Percentiles rank a stretch among this genome's conserved stretches.
These are phyloP conservation scores for Ustilago loliicola DNA, from an alignment of 1,284 basidiomycete genomes.

Conservation along the genomic window DNA sequence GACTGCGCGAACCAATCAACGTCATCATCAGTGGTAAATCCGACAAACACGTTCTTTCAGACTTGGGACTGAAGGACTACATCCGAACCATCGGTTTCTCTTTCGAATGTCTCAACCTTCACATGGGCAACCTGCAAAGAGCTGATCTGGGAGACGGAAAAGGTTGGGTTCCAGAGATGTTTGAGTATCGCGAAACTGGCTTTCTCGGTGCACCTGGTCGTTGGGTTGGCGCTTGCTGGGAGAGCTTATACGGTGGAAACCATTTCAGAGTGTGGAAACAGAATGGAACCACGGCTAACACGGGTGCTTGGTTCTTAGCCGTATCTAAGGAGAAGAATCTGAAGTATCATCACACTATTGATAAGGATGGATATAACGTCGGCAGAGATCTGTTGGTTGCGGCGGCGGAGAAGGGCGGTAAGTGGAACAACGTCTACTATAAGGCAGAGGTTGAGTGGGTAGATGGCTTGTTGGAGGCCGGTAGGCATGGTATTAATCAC, in stretches of 20 bases:
- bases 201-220: conserved; percentile 66
- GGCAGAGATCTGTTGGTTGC: conserved; percentile 68
- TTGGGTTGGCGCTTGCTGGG: conserved; percentile 69
- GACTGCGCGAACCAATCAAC: conserved; percentile 90
- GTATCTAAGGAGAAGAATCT: conserved; percentile 69
- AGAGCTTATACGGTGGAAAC: conserved; percentile 68
- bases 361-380: conserved; percentile 69
- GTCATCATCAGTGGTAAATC: conserved; percentile 86
- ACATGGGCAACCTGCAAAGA: conserved; percentile 78
- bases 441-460: conserved; percentile 66
- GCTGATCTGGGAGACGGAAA: conserved; percentile 89
- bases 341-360: conserved; percentile 67
- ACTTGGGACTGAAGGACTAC: conserved; percentile 84
- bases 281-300: conserved; percentile 69
- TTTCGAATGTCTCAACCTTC: conserved; percentile 86
- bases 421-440: conserved; percentile 66
- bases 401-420: conserved; percentile 62
- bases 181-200: conserved; percentile 68
- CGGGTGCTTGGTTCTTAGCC: conserved; percentile 71
- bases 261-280: conserved; percentile 71
- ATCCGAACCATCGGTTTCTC: conserved; percentile 78
- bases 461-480: conserved; percentile 64
- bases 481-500: conserved; percentile 69
- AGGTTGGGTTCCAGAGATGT: conserved; percentile 72
- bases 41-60: conserved; percentile 79